Evolutionary conservation across 768 basidiomycete genomes (phyloP), one percentile per base, ranked within the genome.

Genomic region (Termitomyces sp.): DNA sequence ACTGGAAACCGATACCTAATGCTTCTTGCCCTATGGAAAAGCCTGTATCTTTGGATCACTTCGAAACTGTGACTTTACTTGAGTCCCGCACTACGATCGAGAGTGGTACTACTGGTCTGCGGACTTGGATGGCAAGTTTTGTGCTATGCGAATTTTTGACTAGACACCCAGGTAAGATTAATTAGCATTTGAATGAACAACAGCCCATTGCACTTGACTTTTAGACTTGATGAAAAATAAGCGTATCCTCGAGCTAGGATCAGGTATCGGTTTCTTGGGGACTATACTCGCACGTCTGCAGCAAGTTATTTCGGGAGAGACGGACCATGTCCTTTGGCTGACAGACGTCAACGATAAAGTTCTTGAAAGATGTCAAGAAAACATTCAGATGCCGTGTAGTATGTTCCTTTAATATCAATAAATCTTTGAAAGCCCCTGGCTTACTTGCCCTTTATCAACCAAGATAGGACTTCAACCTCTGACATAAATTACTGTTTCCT

Each of bases 111-210:
- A 92, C 90, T 1, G 90, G 91, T 13, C 70, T 92, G 49, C 78
- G 87, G 54, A 93, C 90, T 7, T 93, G 91, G 91, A 74, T 78
- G 29, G 88, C 91, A 5, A 86, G 88, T 62, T 79, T 87, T 45
- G 72, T 81, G 31, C 73, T 92, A 20, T 82, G 84, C 0, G 78
- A 85, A 49, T 86, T 83, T 64, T 72, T 92, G 24, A 77, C 83
- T 20, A 58, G 64, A 9, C 74, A 87, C 65, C 73, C 83, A 68
- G 79, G 90, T 88, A 70, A 62, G 68, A 33, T 37, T 26, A 9
- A 8, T 20, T 16, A 18, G 22, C 26, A 37, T 34, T 1, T 22
- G 5, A 53, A 49, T 33, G 4, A 29, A 18, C 8, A 10, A 22
- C 10, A 26, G 39, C 7, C 16, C 7, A 1, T 42, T 7, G 44